Percentiles rank a stretch among this genome's conserved stretches.
These are phyloP conservation scores for Tuber borchii DNA, from an alignment of 495 filamentous ascomycete genomes.

Conservation along the genomic window DNA sequence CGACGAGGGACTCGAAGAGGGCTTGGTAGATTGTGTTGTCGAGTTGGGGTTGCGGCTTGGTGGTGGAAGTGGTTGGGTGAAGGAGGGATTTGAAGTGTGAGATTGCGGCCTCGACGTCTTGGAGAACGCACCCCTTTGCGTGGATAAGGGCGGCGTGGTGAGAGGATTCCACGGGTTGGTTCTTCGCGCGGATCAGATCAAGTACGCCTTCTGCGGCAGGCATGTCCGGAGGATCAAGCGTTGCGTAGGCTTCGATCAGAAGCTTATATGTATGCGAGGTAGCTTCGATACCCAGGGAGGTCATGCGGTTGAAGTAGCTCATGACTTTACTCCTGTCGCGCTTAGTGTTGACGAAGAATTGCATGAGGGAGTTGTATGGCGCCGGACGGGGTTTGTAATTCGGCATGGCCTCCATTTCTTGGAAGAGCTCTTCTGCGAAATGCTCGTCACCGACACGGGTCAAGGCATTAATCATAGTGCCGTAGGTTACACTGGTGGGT, in stretches of 20 bases:
- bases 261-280: conserved; percentile 97
- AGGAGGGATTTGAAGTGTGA: conserved; percentile 74
- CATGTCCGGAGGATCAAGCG: conserved; percentile 89
- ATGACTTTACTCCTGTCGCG: conserved; percentile 88
- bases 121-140: conserved; percentile 87
- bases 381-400: conserved; percentile 97
- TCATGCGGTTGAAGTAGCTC: conserved; percentile 94
- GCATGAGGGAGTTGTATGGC: conserved; percentile 98
- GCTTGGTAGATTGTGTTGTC: conserved; percentile 91
- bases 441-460: conserved; percentile 96
- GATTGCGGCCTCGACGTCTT: conserved; percentile 78
- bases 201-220: conserved; percentile 78
- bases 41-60: conserved; percentile 56
- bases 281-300: conserved; percentile 73
- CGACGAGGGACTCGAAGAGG: conserved; percentile 90
- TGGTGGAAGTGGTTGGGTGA: background rate
- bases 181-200: conserved; percentile 65
- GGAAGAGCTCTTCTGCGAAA: conserved; percentile 94
- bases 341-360: conserved; percentile 97
- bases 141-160: conserved; percentile 95
- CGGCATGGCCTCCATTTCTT: conserved; percentile 97
- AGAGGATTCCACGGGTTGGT: conserved; percentile 75
- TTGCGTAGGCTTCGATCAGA: conserved; percentile 90
- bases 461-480: conserved; percentile 93
- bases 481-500: conserved; percentile 95